These are phyloP conservation scores for Kockiozyma suomiensis DNA, from an alignment of 805 yeast species.

Conservation along the genomic window DNA sequence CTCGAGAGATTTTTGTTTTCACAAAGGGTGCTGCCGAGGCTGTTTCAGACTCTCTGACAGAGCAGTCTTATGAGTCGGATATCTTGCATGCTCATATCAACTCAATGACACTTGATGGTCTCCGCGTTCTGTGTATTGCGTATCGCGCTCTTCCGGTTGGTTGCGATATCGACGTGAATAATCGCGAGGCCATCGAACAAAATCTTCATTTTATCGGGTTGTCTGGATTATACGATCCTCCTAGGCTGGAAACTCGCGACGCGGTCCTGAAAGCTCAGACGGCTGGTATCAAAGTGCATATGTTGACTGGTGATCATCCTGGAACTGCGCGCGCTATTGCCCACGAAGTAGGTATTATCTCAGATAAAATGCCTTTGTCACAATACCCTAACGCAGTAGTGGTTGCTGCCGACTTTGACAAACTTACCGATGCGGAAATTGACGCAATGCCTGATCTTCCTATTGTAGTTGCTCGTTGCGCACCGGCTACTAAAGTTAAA, in stretches of 20 bases:
- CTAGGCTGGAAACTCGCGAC: constrained; percentile 70
- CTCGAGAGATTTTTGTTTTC: constrained; percentile 42
- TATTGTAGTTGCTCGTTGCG: constrained; percentile 77
- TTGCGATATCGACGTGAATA: constrained; percentile 31
- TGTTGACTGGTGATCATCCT: constrained; percentile 83
- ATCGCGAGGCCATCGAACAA: constrained; percentile 54
- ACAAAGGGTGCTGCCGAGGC: constrained; percentile 81
- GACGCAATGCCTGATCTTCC: constrained; percentile 70
- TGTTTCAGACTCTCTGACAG: constrained; percentile 51
- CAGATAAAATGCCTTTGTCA: constrained; percentile 56
- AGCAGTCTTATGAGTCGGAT: constrained; percentile 42
- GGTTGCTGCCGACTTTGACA: constrained; percentile 74
- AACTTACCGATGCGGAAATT: constrained; percentile 59
- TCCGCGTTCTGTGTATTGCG: constrained; percentile 78
- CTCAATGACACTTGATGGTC: constrained; percentile 62
- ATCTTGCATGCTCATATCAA: constrained; percentile 59
- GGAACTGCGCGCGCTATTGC: constrained; percentile 81
- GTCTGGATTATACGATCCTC: constrained; percentile 81
- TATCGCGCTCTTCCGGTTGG: constrained; percentile 38
- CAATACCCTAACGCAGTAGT: constrained; percentile 53
- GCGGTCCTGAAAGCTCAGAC: constrained; percentile 67
- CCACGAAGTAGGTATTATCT: constrained; percentile 72
- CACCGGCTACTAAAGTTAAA: constrained; percentile 79
- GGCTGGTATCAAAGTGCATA: constrained; percentile 78
- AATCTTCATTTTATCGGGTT: constrained; percentile 63